Base-by-base conservation (phyloP, 2,329 filamentous ascomycete species). In the Aspergillus ochraceus region DNA sequence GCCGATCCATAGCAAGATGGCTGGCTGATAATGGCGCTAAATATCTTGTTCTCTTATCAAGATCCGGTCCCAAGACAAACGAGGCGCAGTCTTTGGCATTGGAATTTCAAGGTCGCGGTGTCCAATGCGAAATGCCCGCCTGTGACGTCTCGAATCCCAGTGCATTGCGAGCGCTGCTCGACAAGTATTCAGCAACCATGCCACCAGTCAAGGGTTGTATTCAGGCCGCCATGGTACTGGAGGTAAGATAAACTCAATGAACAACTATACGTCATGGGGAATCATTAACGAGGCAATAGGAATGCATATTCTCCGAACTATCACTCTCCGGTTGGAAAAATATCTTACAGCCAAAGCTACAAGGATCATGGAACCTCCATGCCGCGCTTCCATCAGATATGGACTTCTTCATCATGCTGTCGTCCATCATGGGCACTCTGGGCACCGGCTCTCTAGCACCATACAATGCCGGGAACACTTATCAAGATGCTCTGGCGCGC, bases 381-480 rank as follows among this genome's bases (percentile, higher is more conserved):
- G 22, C 8, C 49, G 57, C n/a, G 55, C 70, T 11, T 63, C 51
- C 39, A n/a, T 60, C n/a, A 47, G 22, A 10, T 63, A 78, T 76
- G 47, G 77, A 78, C 62, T 79, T 79, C 62, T 63, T 77, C 55
- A 68, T 74, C 56, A 67, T 77, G 3, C 75, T 74, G 1, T 79
- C 76, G 3, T 60, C 71, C 1, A 71, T 75, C 49, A 73, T 74
- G 4, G 66, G 82, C n/a, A 29, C 26, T 29, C 2, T 29, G 26
- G 65, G 58, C 17, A 22, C 79, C 4, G 80, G 81, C 6, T 77
- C 78, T 53, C 59, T 72, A 3, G 74, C 75, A 9, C 70, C 83
- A 52, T 79, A 79, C 57, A 67, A 71, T 36, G 74, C 75, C 19
- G 75, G 65, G 26, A 71, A 70, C 57, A 68, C 73, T 1, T 78